These are phyloP conservation scores for Persicaria maculosa DNA, from an alignment of 148 eudicot genomes.

Conservation along the genomic window DNA sequence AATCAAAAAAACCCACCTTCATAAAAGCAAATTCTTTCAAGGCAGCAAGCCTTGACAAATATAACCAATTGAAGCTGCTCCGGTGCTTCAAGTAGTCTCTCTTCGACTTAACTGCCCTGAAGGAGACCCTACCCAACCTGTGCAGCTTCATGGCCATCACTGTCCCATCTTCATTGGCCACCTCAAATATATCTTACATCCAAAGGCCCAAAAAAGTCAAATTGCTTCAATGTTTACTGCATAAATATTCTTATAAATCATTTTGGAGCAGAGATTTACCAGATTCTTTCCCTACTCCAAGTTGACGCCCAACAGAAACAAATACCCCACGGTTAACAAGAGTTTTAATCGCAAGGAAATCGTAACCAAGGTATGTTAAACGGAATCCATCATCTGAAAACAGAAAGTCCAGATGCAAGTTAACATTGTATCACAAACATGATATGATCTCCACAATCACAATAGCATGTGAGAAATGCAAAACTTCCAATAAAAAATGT, in stretches of 20 bases:
- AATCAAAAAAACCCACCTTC: conserved; percentile 48
- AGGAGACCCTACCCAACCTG: conserved; percentile 86
- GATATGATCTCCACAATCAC: background rate
- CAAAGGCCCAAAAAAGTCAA: background rate
- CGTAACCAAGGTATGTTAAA: conserved; percentile 92
- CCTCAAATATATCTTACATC: conserved; percentile 78
- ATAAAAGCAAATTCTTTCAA: conserved; percentile 92
- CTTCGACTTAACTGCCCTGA: conserved; percentile 93
- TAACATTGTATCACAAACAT: too few species aligned
- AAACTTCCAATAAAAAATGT: background rate
- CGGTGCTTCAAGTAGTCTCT: conserved; percentile 93
- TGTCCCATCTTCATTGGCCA: conserved; percentile 83
- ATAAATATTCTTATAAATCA: background rate
- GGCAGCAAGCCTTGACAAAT: conserved; percentile 90
- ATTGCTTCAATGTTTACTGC: background rate
- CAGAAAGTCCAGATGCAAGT: background rate
- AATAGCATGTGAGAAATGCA: background rate
- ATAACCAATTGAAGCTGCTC: conserved; percentile 83
- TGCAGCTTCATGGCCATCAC: conserved; percentile 89
- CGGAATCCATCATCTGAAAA: conserved; percentile 81
- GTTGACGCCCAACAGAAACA: conserved; percentile 80
- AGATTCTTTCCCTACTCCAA: conserved; percentile 96
- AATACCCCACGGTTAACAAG: conserved; percentile 86
- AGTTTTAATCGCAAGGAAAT: conserved; percentile 93
- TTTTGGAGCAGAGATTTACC: conserved; percentile 28